Evolutionary conservation across 1,284 basidiomycete species (phyloP), one percentile per base, ranked within the genome.

Genomic region (Porphyrellus sp.): DNA sequence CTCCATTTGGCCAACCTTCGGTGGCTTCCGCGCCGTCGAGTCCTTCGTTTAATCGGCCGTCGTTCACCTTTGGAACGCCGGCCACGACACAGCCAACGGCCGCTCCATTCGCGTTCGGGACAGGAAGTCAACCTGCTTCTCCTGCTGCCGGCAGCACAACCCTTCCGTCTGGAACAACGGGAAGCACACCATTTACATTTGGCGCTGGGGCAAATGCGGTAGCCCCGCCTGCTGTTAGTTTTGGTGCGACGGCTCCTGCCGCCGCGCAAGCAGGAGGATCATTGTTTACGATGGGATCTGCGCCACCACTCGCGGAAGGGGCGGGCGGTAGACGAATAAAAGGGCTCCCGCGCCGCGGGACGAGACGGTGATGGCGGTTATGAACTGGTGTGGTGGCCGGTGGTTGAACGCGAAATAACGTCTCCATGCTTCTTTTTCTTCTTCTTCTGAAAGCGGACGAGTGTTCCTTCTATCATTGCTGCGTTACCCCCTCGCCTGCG

Each of bases 231-330:
- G 64, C 72, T 9, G 71, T 69, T 20, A 72, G 72, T 21, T 81
- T 80, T 53, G 67, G 69, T 60, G 65, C 69, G 18, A 60, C 73
- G 3, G 59, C 70, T 12, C 56, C 74, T 41, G 51, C 57, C 21
- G 54, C 74, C 43, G 65, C 71, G 9, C 60, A 70, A 7, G 62
- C 68, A 12, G 73, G 63, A 27, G 73, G 69, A 30, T 65, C 75
- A 4, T 54, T 83, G 34, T 84, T 84, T 56, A 84, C 80, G 8
- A 83, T 83, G 55, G 81, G 82, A 23, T 69, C 81, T 28, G 72
- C 75, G 12, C 75, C 81, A 13, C 59, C 69, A 6, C 62, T 70
- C 7, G 56, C 65, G n/a, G 64, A 70, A 28, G 61, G 64, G 41
- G 54, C 68, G 45, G 73, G 72, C 41, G 58, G 58, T 15, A 73